Base-by-base conservation (phyloP, 345 rosid species). In the Aurinia saxatilis region DNA sequence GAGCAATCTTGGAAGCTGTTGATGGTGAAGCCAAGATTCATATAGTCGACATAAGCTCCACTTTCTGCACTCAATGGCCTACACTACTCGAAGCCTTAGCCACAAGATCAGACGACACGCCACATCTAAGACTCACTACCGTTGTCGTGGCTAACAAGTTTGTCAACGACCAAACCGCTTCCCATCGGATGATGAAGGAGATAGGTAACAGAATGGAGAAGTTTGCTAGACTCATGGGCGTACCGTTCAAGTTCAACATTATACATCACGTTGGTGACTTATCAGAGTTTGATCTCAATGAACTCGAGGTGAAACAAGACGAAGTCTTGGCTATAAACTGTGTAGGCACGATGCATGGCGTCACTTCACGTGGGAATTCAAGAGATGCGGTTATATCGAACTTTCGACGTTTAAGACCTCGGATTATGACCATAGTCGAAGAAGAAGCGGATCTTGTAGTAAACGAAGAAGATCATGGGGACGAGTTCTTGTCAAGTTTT, bases 61-160 rank as follows among this genome's bases (percentile, higher is more conserved):
- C 99, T 14, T 85, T 76, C 56, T 93, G 97, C 79, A 90, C 99
- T 11, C 99, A 93, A 54, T 93, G 99, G 99, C 99, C 99, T 1
- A 93, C 97, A 37, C 79, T 93, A 65, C 82, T 93, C 3, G 97
- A 93, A 81, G 91, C 99, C 29, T 75, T 93, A n/a, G 99, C 99
- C 0, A 93, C 96, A 3, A 84, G 97, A 33, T 75, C 90, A 17
- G 97, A 90, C 40, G 99, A 93, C 61, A 82, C 99, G 3, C 99
- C 97, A 0, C 87, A 87, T 46, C 64, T 93, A 11, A 76, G 83
- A 65, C 81, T 93, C 6, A 93, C 99, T 60, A 80, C 86, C 0
- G 73, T 93, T 0, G 84, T 87, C 4, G 60, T 80, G 1, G 65
- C 80, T 0, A 65, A 68, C 41, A 81, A 75, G 48, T 55, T 71